Conservation (phyloP, 2,329 filamentous ascomycete genomes). For the Curvularia sp. region DNA sequence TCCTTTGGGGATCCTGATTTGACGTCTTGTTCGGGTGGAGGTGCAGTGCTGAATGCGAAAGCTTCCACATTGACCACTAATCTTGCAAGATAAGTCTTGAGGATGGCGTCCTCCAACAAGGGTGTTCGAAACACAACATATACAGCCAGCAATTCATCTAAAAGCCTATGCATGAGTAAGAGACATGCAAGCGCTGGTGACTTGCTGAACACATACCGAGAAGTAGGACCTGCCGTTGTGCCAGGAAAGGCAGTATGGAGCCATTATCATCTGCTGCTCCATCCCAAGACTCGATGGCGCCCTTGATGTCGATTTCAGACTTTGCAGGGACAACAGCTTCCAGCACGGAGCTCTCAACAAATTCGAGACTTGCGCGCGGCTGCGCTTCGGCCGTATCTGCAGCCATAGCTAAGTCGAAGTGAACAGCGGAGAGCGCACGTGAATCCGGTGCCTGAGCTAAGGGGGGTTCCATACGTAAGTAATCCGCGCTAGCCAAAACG, state of each 20-base stretch:
- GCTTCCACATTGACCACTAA: slow-evolving; percentile 72
- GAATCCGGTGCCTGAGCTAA: slow-evolving; percentile 21
- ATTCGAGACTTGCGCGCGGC: slow-evolving; percentile 46
- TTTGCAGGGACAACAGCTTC: slow-evolving; percentile 51
- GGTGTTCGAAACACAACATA: slow-evolving; percentile 73
- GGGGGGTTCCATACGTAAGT: slow-evolving; percentile 1
- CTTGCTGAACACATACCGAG: slow-evolving; percentile 66
- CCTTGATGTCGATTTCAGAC: slow-evolving; percentile 47
- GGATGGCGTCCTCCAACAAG: slow-evolving; percentile 62
- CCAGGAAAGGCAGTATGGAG: slow-evolving; percentile 63
- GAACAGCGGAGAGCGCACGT: slow-evolving; percentile 27
- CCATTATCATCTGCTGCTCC: slow-evolving; percentile 55
- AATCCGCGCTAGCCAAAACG: slow-evolving; percentile 3
- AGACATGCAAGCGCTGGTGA: slow-evolving; percentile 52
- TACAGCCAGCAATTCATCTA: slow-evolving; percentile 77
- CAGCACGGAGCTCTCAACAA: slow-evolving; percentile 50
- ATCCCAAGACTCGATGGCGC: slow-evolving; percentile 54
- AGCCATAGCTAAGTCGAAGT: slow-evolving; percentile 28
- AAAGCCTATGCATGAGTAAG: slow-evolving; percentile 60
- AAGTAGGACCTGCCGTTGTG: slow-evolving; percentile 70
- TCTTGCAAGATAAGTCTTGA: slow-evolving; percentile 67
- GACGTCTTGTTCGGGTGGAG: slow-evolving; percentile 52
- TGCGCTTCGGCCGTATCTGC: slow-evolving; percentile 28
- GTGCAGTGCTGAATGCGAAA: slow-evolving; percentile 63
- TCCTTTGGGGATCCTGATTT: slow-evolving; percentile 56